A percentile compares a stretch with the other conserved stretches of the same genome.
Evolutionary conservation across 2,329 filamentous ascomycete genomes (phyloP).

Genomic region (Colletotrichum acutatum): DNA sequence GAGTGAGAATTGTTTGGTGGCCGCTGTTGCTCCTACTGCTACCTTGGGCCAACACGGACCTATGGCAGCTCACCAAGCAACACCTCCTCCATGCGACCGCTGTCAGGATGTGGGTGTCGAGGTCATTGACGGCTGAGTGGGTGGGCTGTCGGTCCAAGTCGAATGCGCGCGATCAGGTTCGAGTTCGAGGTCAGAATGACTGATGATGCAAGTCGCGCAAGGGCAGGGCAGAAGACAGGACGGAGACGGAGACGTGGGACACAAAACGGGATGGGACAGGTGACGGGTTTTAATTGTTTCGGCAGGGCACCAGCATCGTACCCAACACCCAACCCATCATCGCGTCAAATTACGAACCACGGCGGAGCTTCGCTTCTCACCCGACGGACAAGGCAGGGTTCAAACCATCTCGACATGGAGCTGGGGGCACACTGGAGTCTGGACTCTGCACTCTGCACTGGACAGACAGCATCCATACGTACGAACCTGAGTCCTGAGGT

Average conservation of each 20-base stretch:
- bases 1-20: background rate
- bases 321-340: constrained; percentile 32
- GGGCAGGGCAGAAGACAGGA: constrained; percentile 21
- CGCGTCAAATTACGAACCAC: constrained; percentile 18
- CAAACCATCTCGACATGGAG: background rate
- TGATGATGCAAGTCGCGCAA: constrained; percentile 8
- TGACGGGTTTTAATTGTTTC: constrained; percentile 36
- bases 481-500: background rate
- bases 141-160: constrained; percentile 13
- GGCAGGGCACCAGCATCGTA: constrained; percentile 24
- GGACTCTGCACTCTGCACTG: too few species aligned
- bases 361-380: constrained; percentile 24
- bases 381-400: constrained; percentile 12
- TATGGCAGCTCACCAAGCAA: constrained; percentile 51
- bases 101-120: constrained; percentile 28
- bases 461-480: background rate
- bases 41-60: constrained; percentile 45
- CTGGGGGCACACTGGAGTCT: background rate
- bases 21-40: constrained; percentile 18
- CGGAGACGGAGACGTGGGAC: constrained; percentile 4
- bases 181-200: background rate
- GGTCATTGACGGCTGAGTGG: constrained; percentile 23
- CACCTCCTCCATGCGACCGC: constrained; percentile 31
- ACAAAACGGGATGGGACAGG: constrained; percentile 26
- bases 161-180: background rate